A percentile compares a stretch with the other conserved stretches of the same genome.
phyloP scores from a whole-genome alignment of 371 early-diverging fungal genomes.

The Rhizopus sp. region DNA sequence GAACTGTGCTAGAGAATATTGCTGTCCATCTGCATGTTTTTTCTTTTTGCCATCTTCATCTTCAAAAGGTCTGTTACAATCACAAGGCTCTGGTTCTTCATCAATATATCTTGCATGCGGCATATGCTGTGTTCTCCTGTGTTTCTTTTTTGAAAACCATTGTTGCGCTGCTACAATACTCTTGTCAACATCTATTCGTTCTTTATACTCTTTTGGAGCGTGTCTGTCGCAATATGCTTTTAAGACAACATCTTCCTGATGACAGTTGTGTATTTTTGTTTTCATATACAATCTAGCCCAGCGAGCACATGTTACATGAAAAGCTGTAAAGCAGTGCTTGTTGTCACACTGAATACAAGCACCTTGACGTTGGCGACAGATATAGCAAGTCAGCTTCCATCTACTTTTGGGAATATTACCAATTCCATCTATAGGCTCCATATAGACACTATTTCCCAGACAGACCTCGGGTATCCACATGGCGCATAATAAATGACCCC shows the following conservation, averaged over 20 bases:
- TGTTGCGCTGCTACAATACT: slow-evolving; percentile 40
- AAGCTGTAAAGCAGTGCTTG: slow-evolving; percentile 86
- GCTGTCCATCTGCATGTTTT: slow-evolving; percentile 18
- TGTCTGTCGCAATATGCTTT: slow-evolving; percentile 85
- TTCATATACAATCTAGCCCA: slow-evolving; percentile 87
- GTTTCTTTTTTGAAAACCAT: slow-evolving; percentile 18
- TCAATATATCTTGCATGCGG: slow-evolving; percentile 37
- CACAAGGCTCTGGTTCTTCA: slow-evolving; percentile 39
- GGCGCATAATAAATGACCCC: slow-evolving; percentile 97
- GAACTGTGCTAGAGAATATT: slow-evolving; percentile 28
- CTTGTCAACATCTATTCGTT: slow-evolving; percentile 53
- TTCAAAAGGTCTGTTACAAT: background rate
- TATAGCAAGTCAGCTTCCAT: slow-evolving; percentile 86
- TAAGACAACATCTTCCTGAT: slow-evolving; percentile 57
- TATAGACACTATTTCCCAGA: slow-evolving; percentile 87
- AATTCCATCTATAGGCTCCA: slow-evolving; percentile 97
- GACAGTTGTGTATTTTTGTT: slow-evolving; percentile 59
- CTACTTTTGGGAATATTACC: slow-evolving; percentile 87
- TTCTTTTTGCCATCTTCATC: slow-evolving; percentile 11
- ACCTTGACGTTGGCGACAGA: slow-evolving; percentile 85
- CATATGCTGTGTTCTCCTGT: slow-evolving; percentile 10
- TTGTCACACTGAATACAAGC: slow-evolving; percentile 96
- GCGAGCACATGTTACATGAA: slow-evolving; percentile 95
- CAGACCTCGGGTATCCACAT: slow-evolving; percentile 96
- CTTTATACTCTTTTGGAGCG: slow-evolving; percentile 72